These are phyloP conservation scores for Flaveria ramosissima DNA, from an alignment of 129 eudicot species.

Conservation along the genomic window DNA sequence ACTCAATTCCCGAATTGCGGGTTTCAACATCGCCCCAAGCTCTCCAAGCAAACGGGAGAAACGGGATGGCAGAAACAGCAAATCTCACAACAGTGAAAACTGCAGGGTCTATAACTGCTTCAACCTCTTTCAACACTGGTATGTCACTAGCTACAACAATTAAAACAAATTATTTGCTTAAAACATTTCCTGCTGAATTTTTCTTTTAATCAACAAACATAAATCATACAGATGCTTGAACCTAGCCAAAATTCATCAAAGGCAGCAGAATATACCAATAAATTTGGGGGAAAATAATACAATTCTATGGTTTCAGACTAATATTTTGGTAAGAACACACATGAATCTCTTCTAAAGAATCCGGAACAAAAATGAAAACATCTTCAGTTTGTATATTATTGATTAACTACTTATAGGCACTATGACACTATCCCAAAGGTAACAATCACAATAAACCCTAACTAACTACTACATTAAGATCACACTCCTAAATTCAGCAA, in stretches of 20 bases:
- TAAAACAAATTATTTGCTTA: constrained; percentile 5
- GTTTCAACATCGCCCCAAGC: constrained; percentile 58
- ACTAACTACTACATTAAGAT: too few relatives aligned
- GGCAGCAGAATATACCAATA: not conserved
- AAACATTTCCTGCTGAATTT: constrained; percentile 16
- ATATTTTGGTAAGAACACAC: not conserved
- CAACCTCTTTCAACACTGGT: constrained; percentile 85
- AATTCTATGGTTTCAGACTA: not conserved
- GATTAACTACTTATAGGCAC: too few relatives aligned
- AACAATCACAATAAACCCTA: too few relatives aligned
- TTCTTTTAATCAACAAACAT: not conserved
- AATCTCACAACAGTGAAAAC: constrained; percentile 80
- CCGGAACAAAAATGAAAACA: not conserved
- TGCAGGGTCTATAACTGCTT: constrained; percentile 81
- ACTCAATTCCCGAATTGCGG: constrained; percentile 77
- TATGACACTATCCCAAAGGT: too few relatives aligned
- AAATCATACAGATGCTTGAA: not conserved
- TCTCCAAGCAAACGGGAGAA: constrained; percentile 69
- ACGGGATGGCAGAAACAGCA: constrained; percentile 69
- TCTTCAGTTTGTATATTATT: too few relatives aligned
- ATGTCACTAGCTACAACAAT: constrained; percentile 73
- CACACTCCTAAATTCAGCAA: not conserved
- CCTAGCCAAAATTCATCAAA: too few relatives aligned
- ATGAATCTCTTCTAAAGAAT: constrained; percentile 14
- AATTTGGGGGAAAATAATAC: not conserved